Evolutionary conservation across 768 basidiomycete genomes (phyloP).

Genomic region (Imleria badia): DNA sequence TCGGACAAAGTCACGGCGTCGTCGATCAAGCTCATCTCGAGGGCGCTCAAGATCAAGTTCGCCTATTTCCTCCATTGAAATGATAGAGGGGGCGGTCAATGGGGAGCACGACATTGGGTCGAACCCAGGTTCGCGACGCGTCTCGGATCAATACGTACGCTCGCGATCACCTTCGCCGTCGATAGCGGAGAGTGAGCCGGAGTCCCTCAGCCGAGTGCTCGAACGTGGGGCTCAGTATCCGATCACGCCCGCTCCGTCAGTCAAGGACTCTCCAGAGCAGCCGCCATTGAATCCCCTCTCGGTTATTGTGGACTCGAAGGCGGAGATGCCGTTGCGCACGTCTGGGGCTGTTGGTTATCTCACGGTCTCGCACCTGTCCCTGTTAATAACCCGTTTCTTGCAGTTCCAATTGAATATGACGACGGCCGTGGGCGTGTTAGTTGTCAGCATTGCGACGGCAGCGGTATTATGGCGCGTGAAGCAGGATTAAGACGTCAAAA

Average conservation of each 20-base stretch:
- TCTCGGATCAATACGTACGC: slow-evolving; percentile 23
- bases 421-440: slow-evolving; percentile 62
- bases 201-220: slow-evolving; percentile 19
- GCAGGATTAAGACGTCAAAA: slow-evolving; percentile 32
- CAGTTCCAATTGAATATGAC: slow-evolving; percentile 35
- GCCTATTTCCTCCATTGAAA: slow-evolving; percentile 33
- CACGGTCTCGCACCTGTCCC: slow-evolving; percentile 8
- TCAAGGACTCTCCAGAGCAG: slow-evolving; percentile 31
- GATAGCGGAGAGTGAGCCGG: slow-evolving; percentile 31
- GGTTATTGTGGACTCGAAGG: slow-evolving; percentile 15
- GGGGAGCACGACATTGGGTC: slow-evolving; percentile 18
- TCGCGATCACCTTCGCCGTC: slow-evolving; percentile 33
- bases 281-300: slow-evolving; percentile 7
- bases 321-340: slow-evolving; percentile 17
- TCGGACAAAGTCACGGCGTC: slow-evolving; percentile 39
- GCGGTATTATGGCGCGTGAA: slow-evolving; percentile 75
- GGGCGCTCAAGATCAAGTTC: slow-evolving; percentile 38
- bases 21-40: slow-evolving; percentile 43
- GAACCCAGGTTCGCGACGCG: slow-evolving; percentile 22
- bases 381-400: slow-evolving; percentile 24
- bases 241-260: slow-evolving; percentile 31
- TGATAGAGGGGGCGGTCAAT: slow-evolving; percentile 31
- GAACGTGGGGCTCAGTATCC: slow-evolving; percentile 26
- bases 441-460: slow-evolving; percentile 66
- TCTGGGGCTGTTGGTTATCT: slow-evolving; percentile 31